phyloP scores from a whole-genome alignment of 208 protist species.

The Acanthamoeba lenticulata region DNA sequence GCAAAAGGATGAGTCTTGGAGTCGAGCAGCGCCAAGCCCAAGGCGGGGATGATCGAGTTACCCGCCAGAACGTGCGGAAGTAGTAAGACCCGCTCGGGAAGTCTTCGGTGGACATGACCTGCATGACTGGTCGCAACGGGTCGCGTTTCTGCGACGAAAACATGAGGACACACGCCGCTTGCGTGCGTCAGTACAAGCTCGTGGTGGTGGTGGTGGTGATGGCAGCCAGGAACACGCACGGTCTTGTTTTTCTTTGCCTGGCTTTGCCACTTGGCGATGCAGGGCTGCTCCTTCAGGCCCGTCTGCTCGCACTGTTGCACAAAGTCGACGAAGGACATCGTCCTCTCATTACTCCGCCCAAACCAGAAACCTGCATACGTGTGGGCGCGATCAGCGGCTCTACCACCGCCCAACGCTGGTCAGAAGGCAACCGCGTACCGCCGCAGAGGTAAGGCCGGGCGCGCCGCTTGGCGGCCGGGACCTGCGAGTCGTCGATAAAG shows the following conservation, averaged over 20 bases:
- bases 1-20: neutral
- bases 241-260: neutral
- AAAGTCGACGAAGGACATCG: neutral
- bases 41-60: neutral
- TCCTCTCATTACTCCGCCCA: neutral
- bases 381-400: neutral
- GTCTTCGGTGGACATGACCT: too few species aligned
- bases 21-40: neutral
- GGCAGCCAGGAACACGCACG: neutral
- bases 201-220: neutral
- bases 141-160: too few species aligned
- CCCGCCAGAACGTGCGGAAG: neutral
- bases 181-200: neutral
- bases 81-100: neutral
- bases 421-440: neutral
- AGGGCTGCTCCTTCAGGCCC: conserved; percentile 8
- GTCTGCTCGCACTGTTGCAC: neutral
- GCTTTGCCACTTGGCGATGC: neutral
- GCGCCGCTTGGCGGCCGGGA: neutral
- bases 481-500: neutral
- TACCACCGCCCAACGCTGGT: neutral
- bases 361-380: neutral
- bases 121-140: too few species aligned
- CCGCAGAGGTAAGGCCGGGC: neutral
- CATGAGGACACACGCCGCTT: too few species aligned